Base-by-base conservation (phyloP, 225 moss, liverwort and hornwort species). In the Bryoerythrophyllum caledonicum region DNA sequence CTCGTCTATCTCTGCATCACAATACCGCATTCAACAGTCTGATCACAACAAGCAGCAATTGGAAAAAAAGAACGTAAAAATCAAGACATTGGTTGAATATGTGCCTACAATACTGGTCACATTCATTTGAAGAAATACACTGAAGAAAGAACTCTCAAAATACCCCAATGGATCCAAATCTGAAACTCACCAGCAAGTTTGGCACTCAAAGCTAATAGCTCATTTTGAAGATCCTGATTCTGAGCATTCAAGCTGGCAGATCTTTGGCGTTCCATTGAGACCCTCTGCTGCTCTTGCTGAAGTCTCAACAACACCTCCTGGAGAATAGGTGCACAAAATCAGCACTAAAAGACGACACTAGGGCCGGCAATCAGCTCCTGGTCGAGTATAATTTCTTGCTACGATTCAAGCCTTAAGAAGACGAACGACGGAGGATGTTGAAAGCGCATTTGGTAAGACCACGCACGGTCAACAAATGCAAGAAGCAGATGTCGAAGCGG, bases 241-340 rank as follows among this genome's bases (percentile, higher is more conserved):
- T 91, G 83, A 43, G 80, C 71, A 67, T 76, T 84, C 76, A 93
- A 57, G 70, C 55, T 76, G 12, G 87, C 82, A 71, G 83, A 74
- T 75, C 87, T 84, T 80, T 90, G 90, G 66, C 85, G 87, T 81
- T 94, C 94, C 71, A 90, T 79, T 53, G 87, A 83, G 65, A 74
- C 72, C 78, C 87, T 93, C 77, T 89, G 86, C 77, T 97, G 97
- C 87, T 94, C 97, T 86, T 97, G 97, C 78, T 93, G 94, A 76
- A 93, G 86, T 70, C 84, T 85, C 81, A 87, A 81, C 76, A 89
- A 78, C 61, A 85, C 79, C 75, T 93, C 96, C 93, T 93, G 89
- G 68, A 71, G 63, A 72, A 63, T 34, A 62, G 24, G 52, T 34
- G 48, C n/a, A 62, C 10, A 41, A 56, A 25, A 40, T 78, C 51